phyloP scores from a whole-genome alignment of 2,329 filamentous ascomycete genomes.

The Calonectria pseudoreteaudii region DNA sequence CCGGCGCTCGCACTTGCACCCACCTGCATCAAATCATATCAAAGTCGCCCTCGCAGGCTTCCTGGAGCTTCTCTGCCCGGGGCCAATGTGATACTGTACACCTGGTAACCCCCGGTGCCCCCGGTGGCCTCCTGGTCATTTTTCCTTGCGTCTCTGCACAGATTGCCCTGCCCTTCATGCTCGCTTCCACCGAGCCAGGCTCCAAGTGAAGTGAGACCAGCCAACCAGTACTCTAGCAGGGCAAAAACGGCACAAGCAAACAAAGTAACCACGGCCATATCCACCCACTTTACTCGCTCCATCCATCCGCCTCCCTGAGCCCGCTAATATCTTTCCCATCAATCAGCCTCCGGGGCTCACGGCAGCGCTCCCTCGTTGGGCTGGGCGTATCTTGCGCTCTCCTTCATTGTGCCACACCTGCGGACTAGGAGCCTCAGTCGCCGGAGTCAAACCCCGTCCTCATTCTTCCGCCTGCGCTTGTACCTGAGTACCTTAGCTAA shows the following conservation, averaged over 20 bases:
- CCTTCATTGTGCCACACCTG: constrained; percentile 41
- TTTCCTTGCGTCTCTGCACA: constrained; percentile 3
- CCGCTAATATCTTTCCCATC: constrained; percentile 42
- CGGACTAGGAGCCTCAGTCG: constrained; percentile 24
- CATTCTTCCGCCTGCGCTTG: constrained; percentile 15
- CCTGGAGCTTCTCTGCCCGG: constrained; percentile 3
- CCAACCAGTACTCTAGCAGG: constrained; percentile 1
- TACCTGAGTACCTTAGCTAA: constrained; percentile 15
- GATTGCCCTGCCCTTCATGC: constrained; percentile 3
- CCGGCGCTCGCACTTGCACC: constrained; percentile 15
- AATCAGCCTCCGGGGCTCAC: constrained; percentile 39
- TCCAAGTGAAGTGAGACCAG: not conserved
- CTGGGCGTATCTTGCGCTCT: constrained; percentile 31
- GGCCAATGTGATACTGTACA: constrained; percentile 14
- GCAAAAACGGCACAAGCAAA: constrained; percentile 1
- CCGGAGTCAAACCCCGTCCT: constrained; percentile 20
- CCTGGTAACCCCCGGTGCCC: constrained; percentile 8
- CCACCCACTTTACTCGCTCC: constrained; percentile 21
- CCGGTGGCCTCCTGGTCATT: not conserved
- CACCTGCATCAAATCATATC: constrained; percentile 6
- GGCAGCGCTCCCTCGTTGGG: constrained; percentile 33
- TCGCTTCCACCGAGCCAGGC: constrained; percentile 10
- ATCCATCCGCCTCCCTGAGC: constrained; percentile 37
- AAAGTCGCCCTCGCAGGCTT: not conserved
- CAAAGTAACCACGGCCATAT: constrained; percentile 16